phyloP scores from a whole-genome alignment of 2,329 filamentous ascomycete genomes.

The Knoxdaviesia proteae region DNA sequence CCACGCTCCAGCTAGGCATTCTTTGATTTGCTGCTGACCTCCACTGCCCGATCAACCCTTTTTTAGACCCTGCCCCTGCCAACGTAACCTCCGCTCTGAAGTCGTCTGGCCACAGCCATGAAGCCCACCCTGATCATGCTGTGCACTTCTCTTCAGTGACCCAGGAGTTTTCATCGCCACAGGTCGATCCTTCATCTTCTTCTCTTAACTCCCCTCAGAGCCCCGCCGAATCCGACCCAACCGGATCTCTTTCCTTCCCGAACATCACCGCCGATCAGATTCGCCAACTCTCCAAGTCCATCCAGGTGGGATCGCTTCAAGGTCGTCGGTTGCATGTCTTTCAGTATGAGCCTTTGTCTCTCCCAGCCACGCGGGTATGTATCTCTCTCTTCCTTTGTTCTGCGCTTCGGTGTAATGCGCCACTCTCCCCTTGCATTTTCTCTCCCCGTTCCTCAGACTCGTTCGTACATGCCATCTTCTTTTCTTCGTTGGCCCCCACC shows the following conservation, averaged over 20 bases:
- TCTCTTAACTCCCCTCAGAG: too few relatives aligned
- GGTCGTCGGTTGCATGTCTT: slow-evolving; percentile 69
- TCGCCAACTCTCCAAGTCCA: slow-evolving; percentile 46
- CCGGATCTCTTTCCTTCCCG: too few relatives aligned
- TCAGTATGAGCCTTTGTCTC: slow-evolving; percentile 74
- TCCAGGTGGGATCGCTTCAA: slow-evolving; percentile 60
- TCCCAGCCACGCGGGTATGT: slow-evolving; percentile 67
- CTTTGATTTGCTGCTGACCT: too few relatives aligned
- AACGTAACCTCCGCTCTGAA: too few relatives aligned
- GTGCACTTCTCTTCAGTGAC: slow-evolving; percentile 1
- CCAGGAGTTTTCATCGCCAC: not conserved
- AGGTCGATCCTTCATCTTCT: not conserved
- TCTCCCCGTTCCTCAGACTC: slow-evolving; percentile 1
- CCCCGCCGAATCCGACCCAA: too few relatives aligned
- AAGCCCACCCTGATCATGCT: not conserved
- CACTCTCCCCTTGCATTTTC: not conserved
- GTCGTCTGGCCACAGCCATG: too few relatives aligned
- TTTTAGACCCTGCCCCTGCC: too few relatives aligned
- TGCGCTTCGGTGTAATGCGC: not conserved
- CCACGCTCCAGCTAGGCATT: too few relatives aligned
- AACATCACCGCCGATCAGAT: slow-evolving; percentile 33
- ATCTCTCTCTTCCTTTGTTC: slow-evolving; percentile 3
- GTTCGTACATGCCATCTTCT: not conserved
- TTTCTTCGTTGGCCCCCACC: not conserved
- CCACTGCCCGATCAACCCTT: too few relatives aligned